Evolutionary conservation across 768 basidiomycete genomes (phyloP).

Genomic region (Boletellus ananas): DNA sequence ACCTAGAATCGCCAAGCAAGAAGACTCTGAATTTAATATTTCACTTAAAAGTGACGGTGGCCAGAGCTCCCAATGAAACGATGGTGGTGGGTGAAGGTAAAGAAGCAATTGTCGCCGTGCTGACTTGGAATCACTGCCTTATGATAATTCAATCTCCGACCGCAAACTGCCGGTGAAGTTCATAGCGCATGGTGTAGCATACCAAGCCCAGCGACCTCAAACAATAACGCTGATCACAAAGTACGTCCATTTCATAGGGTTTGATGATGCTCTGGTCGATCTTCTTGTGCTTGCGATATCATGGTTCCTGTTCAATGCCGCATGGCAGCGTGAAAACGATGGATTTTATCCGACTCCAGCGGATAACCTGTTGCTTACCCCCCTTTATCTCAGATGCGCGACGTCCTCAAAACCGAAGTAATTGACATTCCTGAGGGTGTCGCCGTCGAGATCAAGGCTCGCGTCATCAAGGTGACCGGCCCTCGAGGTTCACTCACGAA

Average conservation of each 20-base stretch:
- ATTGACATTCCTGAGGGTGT: constrained; percentile 85
- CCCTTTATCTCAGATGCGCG: constrained; percentile 66
- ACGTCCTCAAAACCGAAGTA: constrained; percentile 91
- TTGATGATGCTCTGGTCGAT: neutral
- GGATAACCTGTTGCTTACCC: constrained; percentile 33
- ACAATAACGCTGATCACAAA: constrained; percentile 24
- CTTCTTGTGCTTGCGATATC: neutral
- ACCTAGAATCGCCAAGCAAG: constrained; percentile 30
- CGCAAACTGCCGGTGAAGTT: constrained; percentile 24
- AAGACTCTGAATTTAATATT: constrained; percentile 40
- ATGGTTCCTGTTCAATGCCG: constrained; percentile 2
- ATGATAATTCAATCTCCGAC: constrained; percentile 35
- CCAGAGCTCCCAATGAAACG: constrained; percentile 36
- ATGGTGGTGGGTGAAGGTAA: constrained; percentile 47
- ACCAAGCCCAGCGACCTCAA: constrained; percentile 22
- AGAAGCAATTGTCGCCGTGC: constrained; percentile 27
- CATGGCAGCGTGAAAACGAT: constrained; percentile 17
- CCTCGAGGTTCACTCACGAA: constrained; percentile 92
- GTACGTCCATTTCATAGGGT: constrained; percentile 21
- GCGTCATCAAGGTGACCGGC: constrained; percentile 87
- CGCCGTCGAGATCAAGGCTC: constrained; percentile 83
- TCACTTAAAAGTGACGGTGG: constrained; percentile 49
- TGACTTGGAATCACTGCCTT: constrained; percentile 26
- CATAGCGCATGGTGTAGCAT: constrained; percentile 2
- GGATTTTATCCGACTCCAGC: constrained; percentile 36